Percentiles rank a stretch among this genome's conserved stretches.
Conservation (phyloP, 176 grass and related monocot species). For the Carex cristatella region DNA sequence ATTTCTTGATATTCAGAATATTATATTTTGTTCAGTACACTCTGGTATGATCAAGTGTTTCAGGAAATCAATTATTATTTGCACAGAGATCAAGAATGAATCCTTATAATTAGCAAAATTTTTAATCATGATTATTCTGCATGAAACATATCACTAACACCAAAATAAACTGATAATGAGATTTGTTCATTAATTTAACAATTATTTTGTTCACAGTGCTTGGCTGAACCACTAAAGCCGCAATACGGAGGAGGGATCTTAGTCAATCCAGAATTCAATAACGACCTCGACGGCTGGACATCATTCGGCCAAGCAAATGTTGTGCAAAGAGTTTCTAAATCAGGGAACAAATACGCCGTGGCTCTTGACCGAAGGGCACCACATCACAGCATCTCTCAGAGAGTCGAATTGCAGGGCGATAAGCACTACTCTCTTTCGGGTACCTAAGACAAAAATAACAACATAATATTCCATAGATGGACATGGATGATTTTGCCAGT, state of each 20-base stretch:
- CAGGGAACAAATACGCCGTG: conserved; percentile 51
- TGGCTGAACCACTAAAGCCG: conserved; percentile 50
- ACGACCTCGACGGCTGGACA: conserved; percentile 48
- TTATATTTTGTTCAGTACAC: background rate
- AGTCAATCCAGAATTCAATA: conserved; percentile 56
- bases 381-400: conserved; percentile 72
- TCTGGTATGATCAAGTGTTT: background rate
- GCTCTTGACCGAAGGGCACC: conserved; percentile 31
- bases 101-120: background rate
- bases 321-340: conserved; percentile 24
- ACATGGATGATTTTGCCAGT: background rate
- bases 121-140: background rate
- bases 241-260: conserved; percentile 84
- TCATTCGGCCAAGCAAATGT: conserved; percentile 43
- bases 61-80: background rate
- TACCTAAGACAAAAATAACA: background rate
- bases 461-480: background rate
- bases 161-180: background rate
- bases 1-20: background rate
- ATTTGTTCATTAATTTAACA: background rate
- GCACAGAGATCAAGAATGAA: background rate
- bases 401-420: conserved; percentile 53
- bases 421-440: conserved; percentile 76
- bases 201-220: conserved; percentile 47
- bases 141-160: background rate